Evolutionary conservation across 805 yeast species (phyloP), one percentile per base, ranked within the genome.

Genomic region (Candida loeiensis): DNA sequence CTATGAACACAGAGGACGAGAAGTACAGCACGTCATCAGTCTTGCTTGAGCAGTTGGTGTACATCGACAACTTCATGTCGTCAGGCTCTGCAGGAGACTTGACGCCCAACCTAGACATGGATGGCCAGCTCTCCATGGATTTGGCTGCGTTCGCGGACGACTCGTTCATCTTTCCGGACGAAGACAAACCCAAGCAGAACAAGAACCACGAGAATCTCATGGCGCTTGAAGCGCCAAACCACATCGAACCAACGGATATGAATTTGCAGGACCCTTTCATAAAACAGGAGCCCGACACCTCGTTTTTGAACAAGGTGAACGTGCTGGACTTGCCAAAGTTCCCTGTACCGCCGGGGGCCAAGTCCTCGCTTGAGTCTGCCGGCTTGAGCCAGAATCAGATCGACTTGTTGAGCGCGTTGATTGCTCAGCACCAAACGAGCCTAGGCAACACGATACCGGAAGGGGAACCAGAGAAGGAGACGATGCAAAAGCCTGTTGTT

Each of bases 91-190:
- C 47, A 17, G 55, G 55, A 20, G 61, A 51, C 48, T 61, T 54
- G 66, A 65, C 63, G 41, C 73, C 68, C 37, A 66, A 63, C 58
- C 49, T 53, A 51, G 71, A 64, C 41, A 54, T 60, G 16, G 71
- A 66, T 43, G 69, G 67, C 6, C 72, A 65, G 46, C 54, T 69
- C 8, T 61, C 68, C 20, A 54, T 69, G 13, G 93, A 85, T 53
- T 69, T 85, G 46, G 85, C 87, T 13, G 90, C 89, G 1, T 85
- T 85, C 71, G 91, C 90, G 0, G 90, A 84, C 51, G 90, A 83
- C 44, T 74, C 86, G 2, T 85, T 85, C 49, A 75, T 85, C 2
- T 85, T 85, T 55, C 88, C 91, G 1, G 93, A 85, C 54, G 93
- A 85, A 53, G 91, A 84, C 25, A 83, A 83, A 54, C 82, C 82